These are phyloP conservation scores for Monosporozyma yasuniensis DNA, from an alignment of 805 yeast genomes.

Conservation along the genomic window DNA sequence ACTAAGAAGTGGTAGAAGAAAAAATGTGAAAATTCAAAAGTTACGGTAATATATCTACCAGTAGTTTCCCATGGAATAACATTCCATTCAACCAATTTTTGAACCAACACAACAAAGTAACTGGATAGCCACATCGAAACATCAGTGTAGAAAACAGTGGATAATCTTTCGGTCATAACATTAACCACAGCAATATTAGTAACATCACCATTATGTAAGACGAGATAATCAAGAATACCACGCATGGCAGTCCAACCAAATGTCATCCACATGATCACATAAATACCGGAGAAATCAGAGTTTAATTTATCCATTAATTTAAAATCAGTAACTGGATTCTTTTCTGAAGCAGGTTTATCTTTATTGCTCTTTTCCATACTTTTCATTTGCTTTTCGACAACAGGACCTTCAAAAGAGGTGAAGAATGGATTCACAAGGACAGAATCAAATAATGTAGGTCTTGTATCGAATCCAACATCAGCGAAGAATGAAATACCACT, in stretches of 20 bases:
- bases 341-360: constrained; percentile 3
- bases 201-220: constrained; percentile 33
- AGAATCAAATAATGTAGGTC: constrained; percentile 46
- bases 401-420: constrained; percentile 26
- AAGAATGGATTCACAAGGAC: constrained; percentile 24
- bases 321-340: background rate
- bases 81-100: constrained; percentile 39
- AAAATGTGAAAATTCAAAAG: constrained; percentile 48
- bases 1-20: constrained; percentile 44
- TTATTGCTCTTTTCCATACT: constrained; percentile 8
- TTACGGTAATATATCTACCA: constrained; percentile 57
- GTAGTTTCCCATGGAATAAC: constrained; percentile 48
- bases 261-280: constrained; percentile 68
- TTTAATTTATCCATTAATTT: background rate
- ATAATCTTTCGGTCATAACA: constrained; percentile 50
- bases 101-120: constrained; percentile 54
- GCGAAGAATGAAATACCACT: constrained; percentile 40
- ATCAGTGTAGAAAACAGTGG: constrained; percentile 64
- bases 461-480: constrained; percentile 40
- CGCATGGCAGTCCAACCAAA: constrained; percentile 47
- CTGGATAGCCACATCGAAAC: constrained; percentile 58
- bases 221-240: constrained; percentile 44
- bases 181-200: constrained; percentile 43
- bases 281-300: constrained; percentile 61
- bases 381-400: constrained; percentile 21